Conservation (phyloP, 140 eudicot genomes). For the Oenanthe javanica region DNA sequence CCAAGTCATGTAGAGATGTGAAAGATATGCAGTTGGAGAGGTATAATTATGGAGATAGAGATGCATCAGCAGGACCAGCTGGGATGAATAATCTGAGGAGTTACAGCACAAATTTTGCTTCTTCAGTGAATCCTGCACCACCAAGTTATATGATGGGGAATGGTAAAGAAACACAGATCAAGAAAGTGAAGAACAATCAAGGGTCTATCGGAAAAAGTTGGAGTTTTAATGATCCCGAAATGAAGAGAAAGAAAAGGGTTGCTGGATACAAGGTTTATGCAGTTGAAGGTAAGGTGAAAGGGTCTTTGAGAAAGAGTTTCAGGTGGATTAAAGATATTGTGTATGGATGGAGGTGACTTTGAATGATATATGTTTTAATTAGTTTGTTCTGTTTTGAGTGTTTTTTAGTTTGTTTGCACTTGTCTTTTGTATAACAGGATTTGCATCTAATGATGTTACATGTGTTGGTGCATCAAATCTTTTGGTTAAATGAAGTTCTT, state of each 20-base stretch:
- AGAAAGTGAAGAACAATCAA: constrained; percentile 19
- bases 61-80: constrained; percentile 15
- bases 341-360: constrained; percentile 51
- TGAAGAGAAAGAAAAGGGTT: constrained; percentile 72
- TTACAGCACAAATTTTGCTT: constrained; percentile 33
- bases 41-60: constrained; percentile 2
- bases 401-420: not conserved
- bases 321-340: constrained; percentile 69
- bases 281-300: constrained; percentile 69
- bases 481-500: not conserved
- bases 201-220: constrained; percentile 32
- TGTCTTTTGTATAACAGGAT: not conserved
- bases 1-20: constrained; percentile 52
- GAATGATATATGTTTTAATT: not conserved
- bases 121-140: not conserved
- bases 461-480: not conserved
- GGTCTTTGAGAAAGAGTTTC: constrained; percentile 73
- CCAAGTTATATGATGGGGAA: not conserved
- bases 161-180: constrained; percentile 17
- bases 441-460: not conserved
- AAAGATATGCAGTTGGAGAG: constrained; percentile 25
- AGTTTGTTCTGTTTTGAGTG: not conserved
- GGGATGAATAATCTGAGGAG: constrained; percentile 52
- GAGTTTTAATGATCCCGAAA: constrained; percentile 56
- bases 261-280: constrained; percentile 61